Base-by-base conservation (phyloP, 495 filamentous ascomycete species). In the Tetracladium marchalianum region DNA sequence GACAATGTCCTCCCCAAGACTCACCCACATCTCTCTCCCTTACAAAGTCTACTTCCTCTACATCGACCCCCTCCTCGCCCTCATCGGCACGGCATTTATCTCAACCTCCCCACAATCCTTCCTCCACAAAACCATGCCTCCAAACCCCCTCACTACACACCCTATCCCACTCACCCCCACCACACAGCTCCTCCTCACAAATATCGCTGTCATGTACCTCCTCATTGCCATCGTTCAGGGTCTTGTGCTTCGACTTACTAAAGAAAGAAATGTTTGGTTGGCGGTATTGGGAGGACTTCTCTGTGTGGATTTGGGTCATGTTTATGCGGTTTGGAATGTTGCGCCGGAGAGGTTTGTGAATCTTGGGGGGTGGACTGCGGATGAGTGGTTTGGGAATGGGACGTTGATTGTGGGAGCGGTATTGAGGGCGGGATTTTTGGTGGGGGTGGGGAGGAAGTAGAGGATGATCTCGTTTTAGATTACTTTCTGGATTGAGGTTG, bases 341-440 rank as follows among this genome's bases (percentile, higher is more conserved):
- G 53, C 40, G 16, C 44, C 53, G 1, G 16, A 43, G 31, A 41
- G 49, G 27, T 32, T 45, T 3, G 9, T 11, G 11, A 22, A 42
- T 35, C 0, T 51, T 1, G 11, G 8, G 31, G 12, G 11, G 6
- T 55, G 53, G 53, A 52, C 35, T 39, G 18, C n/a, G 11, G 48
- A 51, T 51, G 53, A 55, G 41, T 55, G 53, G 48, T 34, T 55
- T 35, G 51, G 51, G 36, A 51, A 55, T 46, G 49, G 53, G 33
- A 51, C 53, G 43, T 39, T 55, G 48, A 37, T 31, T 7, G 15
- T 27, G 1, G 53, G 53, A 0, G 5, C 37, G 11, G 6, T 16
- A 4, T 32, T 51, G 31, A 55, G 53, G 18, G 1, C 36, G 9
- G 35, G 37, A 0, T 55, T 55, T 37, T 0, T 55, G 40, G 0